Evolutionary conservation across 495 filamentous ascomycete species (phyloP), one percentile per base, ranked within the genome.

Genomic region (Peziza echinospora): DNA sequence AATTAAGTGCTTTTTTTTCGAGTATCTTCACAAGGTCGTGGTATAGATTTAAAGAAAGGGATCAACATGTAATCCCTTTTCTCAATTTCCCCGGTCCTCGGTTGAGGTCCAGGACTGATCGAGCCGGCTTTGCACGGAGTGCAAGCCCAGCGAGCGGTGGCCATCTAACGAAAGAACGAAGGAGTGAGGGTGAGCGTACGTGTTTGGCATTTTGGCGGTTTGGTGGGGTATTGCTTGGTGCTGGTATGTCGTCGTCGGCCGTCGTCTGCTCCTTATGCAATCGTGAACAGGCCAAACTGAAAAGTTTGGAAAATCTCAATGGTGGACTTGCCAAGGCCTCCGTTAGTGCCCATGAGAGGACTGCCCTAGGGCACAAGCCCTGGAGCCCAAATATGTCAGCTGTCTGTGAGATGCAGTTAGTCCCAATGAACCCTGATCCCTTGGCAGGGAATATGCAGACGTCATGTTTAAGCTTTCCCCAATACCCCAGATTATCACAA

Each of bases 1-100:
- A 50, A 48, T 44, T 26, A 50, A 48, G 52, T 54, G 50, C 47
- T 43, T 47, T 53, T 54, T 47, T 56, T 47, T 24, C 16, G 21
- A 4, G 19, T 25, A n/a, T 16, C 17, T 16, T 24, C 21, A 28
- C 5, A 43, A 65, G 60, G 30, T 65, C 69, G 68, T 77, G 80
- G 80, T 78, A 78, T 84, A 48, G 25, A 70, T 85, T 92, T 86
- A 58, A 77, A 79, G 71, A 78, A 77, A 79, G 83, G 84, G 71
- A 69, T 72, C 82, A 80, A 78, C 64, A 73, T 73, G 72, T 80
- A 84, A 85, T 63, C 82, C 80, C 84, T 80, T 68, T 62, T 59
- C 51, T 59, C 67, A 63, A 65, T 64, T 63, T 68, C 64, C 55
- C 60, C 49, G 51, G 62, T 59, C 59, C 65, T 73, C 65, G 69